Evolutionary conservation across 495 filamentous ascomycete species (phyloP), one percentile per base, ranked within the genome.

Genomic region (Podospora comata): DNA sequence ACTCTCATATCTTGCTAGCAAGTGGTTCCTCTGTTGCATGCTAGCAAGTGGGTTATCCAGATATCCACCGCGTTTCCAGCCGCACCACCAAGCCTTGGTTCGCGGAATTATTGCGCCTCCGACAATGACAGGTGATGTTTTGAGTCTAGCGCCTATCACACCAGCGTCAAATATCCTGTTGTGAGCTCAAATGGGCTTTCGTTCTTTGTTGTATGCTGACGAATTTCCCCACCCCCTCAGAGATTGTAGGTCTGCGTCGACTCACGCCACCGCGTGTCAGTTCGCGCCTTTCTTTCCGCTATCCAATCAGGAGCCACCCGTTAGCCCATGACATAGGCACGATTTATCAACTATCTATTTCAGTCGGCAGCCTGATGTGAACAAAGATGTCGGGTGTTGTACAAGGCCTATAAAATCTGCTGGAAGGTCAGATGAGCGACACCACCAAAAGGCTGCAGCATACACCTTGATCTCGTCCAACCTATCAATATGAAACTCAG

Each of bases 401-500:
- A 48, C 11, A 48, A 48, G 39, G 13, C 9, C 39, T 11, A 3
- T 13, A 11, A 2, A 3, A 16, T 48, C 15, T 48, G 39, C 39
- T 48, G 7, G 9, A 13, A 3, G 9, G 2, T 16, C 23, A 13
- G 39, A 16, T 48, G 2, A 48, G 39, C 2, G 15, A 48, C 15
- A 48, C 7, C 15, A 11, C 39, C 39, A 48, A 48, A 0, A 11
- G 2, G 39, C 9, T 13, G 39, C 15, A 48, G 39, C 39, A 48
- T 5, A 16, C 39, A 48, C 7, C 23, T 23, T 23, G 2, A 13
- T 16, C 30, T 30, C 59, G 7, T 27, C 44, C 23, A 56, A 34
- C 20, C 34, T 26, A 23, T 54, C 39, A 60, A 15, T 19, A 73
- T 68, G 66, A 57, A 54, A 44, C 34, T 60, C 27, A 62, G 72